Evolutionary conservation across 768 basidiomycete genomes (phyloP).

Genomic region (Suillus decipiens): DNA sequence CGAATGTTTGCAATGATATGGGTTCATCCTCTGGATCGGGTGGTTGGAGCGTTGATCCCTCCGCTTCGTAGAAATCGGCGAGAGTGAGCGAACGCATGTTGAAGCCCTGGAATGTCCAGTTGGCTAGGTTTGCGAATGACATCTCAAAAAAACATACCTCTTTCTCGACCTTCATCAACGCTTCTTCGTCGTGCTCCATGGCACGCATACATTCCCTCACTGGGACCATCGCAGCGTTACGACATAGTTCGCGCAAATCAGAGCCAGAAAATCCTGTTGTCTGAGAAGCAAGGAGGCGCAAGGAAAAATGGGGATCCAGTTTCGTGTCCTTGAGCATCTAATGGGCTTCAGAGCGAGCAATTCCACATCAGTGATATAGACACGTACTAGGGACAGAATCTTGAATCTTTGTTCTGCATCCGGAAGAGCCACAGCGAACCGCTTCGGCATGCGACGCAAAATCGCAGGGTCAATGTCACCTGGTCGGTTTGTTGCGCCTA

Average conservation of each 20-base stretch:
- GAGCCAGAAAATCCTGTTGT: slow-evolving; percentile 85
- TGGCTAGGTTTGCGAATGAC: neutral
- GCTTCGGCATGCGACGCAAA: slow-evolving; percentile 96
- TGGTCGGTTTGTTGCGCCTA: slow-evolving; percentile 95
- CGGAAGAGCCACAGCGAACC: slow-evolving; percentile 85
- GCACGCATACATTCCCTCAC: slow-evolving; percentile 80
- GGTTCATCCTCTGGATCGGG: neutral
- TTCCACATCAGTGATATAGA: neutral
- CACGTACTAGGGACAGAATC: slow-evolving; percentile 75
- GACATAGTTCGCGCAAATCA: slow-evolving; percentile 88
- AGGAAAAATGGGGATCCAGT: slow-evolving; percentile 60
- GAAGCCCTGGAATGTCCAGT: slow-evolving; percentile 56
- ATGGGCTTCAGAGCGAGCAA: neutral
- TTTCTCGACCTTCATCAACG: slow-evolving; percentile 44
- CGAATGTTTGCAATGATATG: slow-evolving; percentile 1
- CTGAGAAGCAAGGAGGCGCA: slow-evolving; percentile 62
- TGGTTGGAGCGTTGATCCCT: slow-evolving; percentile 28
- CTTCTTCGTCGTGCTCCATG: slow-evolving; percentile 46
- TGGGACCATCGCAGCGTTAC: slow-evolving; percentile 92
- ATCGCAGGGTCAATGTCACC: slow-evolving; percentile 89
- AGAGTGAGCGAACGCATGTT: slow-evolving; percentile 70
- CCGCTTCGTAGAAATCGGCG: slow-evolving; percentile 63
- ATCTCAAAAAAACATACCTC: slow-evolving; percentile 40
- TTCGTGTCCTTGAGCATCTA: slow-evolving; percentile 87
- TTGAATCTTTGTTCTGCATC: slow-evolving; percentile 75